These are phyloP conservation scores for Citropsis articulata DNA, from an alignment of 345 rosid genomes.

Conservation along the genomic window DNA sequence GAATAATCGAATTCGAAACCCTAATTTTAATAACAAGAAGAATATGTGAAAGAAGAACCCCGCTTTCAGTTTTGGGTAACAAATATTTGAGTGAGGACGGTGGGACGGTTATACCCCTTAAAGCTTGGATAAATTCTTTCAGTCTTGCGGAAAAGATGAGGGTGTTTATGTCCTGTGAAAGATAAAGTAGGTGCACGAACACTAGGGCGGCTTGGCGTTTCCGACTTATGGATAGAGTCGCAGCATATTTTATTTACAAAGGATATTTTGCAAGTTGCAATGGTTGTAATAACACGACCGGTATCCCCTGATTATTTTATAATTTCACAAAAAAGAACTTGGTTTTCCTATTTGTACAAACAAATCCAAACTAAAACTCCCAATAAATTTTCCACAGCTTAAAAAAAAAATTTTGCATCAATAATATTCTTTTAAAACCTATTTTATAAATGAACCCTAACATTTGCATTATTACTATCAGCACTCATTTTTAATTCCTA, in stretches of 20 bases:
- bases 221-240: not conserved
- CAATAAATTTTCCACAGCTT: too few relatives aligned
- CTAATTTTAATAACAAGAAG: conserved; percentile 5
- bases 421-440: too few relatives aligned
- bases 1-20: conserved; percentile 6
- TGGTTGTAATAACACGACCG: too few relatives aligned
- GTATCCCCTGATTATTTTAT: too few relatives aligned
- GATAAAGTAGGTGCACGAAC: not conserved
- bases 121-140: too few relatives aligned
- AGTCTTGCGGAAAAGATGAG: not conserved
- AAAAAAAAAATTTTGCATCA: too few relatives aligned
- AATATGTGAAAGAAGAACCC: not conserved
- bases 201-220: not conserved
- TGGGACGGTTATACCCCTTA: conserved; percentile 9
- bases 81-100: not conserved
- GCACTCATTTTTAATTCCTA: too few relatives aligned
- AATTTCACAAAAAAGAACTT: not conserved
- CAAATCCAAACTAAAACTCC: not conserved
- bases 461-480: too few relatives aligned
- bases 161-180: conserved; percentile 7
- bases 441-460: too few relatives aligned
- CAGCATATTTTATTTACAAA: not conserved
- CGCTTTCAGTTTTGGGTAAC: not conserved
- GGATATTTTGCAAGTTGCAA: too few relatives aligned
- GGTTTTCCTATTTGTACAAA: not conserved